Base-by-base conservation (phyloP, 495 filamentous ascomycete genomes). In the Neurospora sp. region DNA sequence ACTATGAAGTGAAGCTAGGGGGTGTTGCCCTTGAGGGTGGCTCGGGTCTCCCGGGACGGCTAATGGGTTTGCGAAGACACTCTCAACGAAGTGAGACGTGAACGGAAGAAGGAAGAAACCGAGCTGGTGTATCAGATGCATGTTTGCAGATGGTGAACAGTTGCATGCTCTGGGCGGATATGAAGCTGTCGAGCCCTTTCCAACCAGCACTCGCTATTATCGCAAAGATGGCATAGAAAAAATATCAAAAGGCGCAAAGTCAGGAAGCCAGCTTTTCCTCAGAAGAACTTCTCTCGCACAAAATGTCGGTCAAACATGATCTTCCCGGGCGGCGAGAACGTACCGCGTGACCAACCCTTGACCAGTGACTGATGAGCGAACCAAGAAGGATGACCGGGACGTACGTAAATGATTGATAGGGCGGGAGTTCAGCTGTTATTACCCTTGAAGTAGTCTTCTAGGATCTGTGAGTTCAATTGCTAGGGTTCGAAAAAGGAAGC, bases 261-360 rank as follows among this genome's bases (percentile, higher is more conserved):
- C 7, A 5, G 27, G 12, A 22, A 20, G 69, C 20, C 20, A 14
- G 59, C 37, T 35, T n/a, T 27, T 70, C 22, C 14, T 65, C 59
- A 46, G 39, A 39, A 68, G 27, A 27, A 20, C 14, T 12, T 41
- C 31, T 22, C 46, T 46, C 65, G 69, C 38, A 35, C 53, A 35
- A 65, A 14, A 35, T 65, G 53, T 18, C 53, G 53, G 53, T 8
- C 6, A 70, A 35, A 41, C 68, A 73, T 59, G 18, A 9, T 59
- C 31, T 37, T 37, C 48, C 31, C 37, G 5, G 44, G 69, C 71
- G 68, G 46, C 39, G 31, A 27, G 71, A 68, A 69, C 65, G 70
- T 39, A 72, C 68, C 76, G 76, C 76, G 76, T 77, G 76, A 76
- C 74, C 74, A 69, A 65, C 53, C 14, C 53, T 65, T 6, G 27